phyloP scores from a whole-genome alignment of 2,329 filamentous ascomycete genomes.

The Colletotrichum neosansevieriae region DNA sequence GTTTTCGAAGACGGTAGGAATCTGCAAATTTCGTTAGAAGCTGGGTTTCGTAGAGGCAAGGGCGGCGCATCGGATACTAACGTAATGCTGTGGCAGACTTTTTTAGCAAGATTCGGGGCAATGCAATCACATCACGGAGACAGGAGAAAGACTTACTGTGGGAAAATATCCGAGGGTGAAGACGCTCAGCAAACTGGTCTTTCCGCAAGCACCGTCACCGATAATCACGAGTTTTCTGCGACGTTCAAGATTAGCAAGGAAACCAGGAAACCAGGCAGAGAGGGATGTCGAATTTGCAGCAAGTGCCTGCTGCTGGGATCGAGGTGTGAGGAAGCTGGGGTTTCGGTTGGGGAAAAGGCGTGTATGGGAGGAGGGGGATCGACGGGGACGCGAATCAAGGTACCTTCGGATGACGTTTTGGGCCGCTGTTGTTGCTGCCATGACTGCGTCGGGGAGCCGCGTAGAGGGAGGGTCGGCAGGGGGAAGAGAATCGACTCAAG shows the following conservation, averaged over 20 bases:
- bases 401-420: conserved; percentile 77
- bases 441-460: conserved; percentile 43
- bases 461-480: neutral
- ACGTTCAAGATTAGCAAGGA: conserved; percentile 16
- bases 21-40: conserved; percentile 60
- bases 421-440: conserved; percentile 59
- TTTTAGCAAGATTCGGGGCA: conserved; percentile 44
- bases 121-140: conserved; percentile 13
- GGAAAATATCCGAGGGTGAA: conserved; percentile 99
- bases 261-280: neutral
- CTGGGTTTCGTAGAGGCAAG: conserved; percentile 25
- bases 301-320: neutral
- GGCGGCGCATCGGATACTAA: conserved; percentile 52
- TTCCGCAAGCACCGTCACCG: conserved; percentile 96
- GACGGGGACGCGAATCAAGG: conserved; percentile 44
- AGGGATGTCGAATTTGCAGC: neutral
- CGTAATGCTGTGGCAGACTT: conserved; percentile 64
- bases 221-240: conserved; percentile 94
- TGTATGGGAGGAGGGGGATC: neutral
- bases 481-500: conserved; percentile 2
- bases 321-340: conserved; percentile 5
- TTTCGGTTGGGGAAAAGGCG: neutral
- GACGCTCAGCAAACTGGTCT: conserved; percentile 96
- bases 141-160: conserved; percentile 74
- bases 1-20: conserved; percentile 98